Evolutionary conservation across 768 basidiomycete genomes (phyloP).

Genomic region (Tulasnella sp.): DNA sequence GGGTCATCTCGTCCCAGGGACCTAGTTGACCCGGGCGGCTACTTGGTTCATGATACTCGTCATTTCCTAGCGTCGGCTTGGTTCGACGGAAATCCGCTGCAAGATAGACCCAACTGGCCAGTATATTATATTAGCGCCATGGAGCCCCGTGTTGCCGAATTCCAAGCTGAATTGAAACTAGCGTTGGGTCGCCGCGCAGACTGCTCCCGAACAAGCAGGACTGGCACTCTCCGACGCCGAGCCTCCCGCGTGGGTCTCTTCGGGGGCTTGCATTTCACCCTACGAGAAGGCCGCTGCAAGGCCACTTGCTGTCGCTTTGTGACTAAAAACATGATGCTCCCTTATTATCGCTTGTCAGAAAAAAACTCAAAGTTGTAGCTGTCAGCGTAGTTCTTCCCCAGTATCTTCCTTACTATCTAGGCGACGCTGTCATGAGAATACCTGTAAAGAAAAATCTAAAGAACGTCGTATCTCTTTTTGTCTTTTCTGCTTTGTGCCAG

Average conservation of each 20-base stretch:
- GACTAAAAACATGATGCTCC: too few species aligned
- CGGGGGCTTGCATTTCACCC: too few species aligned
- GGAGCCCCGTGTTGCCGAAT: neutral
- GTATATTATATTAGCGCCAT: neutral
- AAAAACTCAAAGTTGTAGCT: neutral
- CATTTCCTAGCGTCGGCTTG: neutral
- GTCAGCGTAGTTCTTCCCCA: neutral
- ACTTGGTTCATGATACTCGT: neutral
- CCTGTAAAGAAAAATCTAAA: neutral
- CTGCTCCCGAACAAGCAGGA: neutral
- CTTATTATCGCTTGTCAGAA: neutral
- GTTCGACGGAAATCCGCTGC: neutral
- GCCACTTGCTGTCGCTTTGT: neutral
- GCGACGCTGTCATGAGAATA: neutral
- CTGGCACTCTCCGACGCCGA: too few species aligned
- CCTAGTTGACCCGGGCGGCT: too few species aligned
- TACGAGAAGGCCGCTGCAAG: neutral
- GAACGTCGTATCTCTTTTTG: neutral
- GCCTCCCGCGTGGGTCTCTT: too few species aligned
- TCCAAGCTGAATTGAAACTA: neutral
- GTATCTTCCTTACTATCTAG: neutral
- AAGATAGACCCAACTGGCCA: neutral
- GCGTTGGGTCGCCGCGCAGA: neutral
- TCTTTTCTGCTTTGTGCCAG: neutral
- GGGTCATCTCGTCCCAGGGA: neutral